Evolutionary conservation across 2,329 filamentous ascomycete genomes (phyloP).

Genomic region (Stachybotrys elegans): DNA sequence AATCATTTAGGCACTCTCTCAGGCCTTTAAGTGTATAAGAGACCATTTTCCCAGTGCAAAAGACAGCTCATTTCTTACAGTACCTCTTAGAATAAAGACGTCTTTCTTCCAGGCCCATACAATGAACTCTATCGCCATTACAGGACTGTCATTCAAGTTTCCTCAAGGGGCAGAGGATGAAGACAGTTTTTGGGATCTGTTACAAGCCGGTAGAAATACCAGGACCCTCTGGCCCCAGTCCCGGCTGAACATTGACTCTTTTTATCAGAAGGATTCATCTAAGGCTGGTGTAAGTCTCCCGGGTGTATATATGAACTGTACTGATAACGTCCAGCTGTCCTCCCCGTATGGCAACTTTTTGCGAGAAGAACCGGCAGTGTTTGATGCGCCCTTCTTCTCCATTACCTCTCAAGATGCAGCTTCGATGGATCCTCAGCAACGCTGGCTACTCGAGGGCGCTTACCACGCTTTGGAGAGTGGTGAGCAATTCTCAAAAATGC

Average conservation of each 20-base stretch:
- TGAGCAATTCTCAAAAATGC: too few relatives aligned
- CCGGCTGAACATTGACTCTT: neutral
- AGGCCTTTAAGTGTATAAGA: too few relatives aligned
- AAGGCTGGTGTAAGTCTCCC: too few relatives aligned
- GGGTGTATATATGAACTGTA: too few relatives aligned
- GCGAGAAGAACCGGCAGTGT: slow-evolving; percentile 4
- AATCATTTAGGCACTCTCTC: too few relatives aligned
- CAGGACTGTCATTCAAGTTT: neutral
- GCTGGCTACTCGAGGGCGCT: slow-evolving; percentile 5
- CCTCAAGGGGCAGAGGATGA: neutral
- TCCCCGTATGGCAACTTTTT: too few relatives aligned
- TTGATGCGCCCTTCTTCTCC: slow-evolving; percentile 21
- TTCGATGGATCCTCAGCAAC: slow-evolving; percentile 9
- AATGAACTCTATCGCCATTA: neutral
- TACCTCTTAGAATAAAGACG: neutral
- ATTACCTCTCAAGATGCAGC: slow-evolving; percentile 13
- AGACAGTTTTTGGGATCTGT: neutral
- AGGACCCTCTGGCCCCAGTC: neutral
- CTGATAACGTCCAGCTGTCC: too few relatives aligned
- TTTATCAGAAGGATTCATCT: too few relatives aligned
- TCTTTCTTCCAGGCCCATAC: neutral
- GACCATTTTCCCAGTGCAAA: too few relatives aligned
- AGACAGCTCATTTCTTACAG: too few relatives aligned
- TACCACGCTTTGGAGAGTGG: slow-evolving; percentile 7
- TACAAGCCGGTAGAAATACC: neutral